Base-by-base conservation (phyloP, 2,329 filamentous ascomycete species). In the Fusarium sp. region DNA sequence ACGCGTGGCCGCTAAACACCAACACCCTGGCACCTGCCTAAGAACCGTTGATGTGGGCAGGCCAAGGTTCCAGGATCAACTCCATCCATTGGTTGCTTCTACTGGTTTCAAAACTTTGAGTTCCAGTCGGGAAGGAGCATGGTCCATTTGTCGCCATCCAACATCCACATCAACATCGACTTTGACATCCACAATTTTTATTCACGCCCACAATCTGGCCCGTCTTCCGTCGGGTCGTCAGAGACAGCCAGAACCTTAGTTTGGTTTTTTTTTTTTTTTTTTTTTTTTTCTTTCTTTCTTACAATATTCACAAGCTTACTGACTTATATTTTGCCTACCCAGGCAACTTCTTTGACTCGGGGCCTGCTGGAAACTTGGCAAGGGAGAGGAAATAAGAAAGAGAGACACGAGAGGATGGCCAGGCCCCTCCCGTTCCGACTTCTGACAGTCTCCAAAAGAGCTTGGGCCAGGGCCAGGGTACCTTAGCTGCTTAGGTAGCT, bases 81-180 rank as follows among this genome's bases (percentile, higher is more conserved):
- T 23, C 45, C 35, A 63, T 35, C 37, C 36, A 69, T 69, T 69
- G 66, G 66, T 21, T 40, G 25, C 23, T 35, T 37, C 8, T 42
- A 45, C 61, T 54, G 63, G 66, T 69, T 69, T 70, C 66, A 61
- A 69, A 66, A 69, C 56, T 58, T 46, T 43, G 49, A 59, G 66
- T 60, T 69, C 66, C 66, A 69, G 62, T 55, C 55, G 49, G 66
- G 66, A 69, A 69, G 66, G 66, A 69, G 66, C 63, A 64, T 47
- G 58, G 58, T 48, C 66, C 58, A 61, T 60, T 62, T 55, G 49
- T 61, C 48, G 47, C 55, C 46, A 58, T 69, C 56, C 47, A 29
- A 49, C 41, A 61, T 61, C 54, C 50, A 50, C 58, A 63, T 63
- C 33, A 41, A 61, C 46, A 63, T 63, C 39, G 23, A 58, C 27